Evolutionary conservation across 768 basidiomycete genomes (phyloP).

Genomic region (Lactifluus piperatus): DNA sequence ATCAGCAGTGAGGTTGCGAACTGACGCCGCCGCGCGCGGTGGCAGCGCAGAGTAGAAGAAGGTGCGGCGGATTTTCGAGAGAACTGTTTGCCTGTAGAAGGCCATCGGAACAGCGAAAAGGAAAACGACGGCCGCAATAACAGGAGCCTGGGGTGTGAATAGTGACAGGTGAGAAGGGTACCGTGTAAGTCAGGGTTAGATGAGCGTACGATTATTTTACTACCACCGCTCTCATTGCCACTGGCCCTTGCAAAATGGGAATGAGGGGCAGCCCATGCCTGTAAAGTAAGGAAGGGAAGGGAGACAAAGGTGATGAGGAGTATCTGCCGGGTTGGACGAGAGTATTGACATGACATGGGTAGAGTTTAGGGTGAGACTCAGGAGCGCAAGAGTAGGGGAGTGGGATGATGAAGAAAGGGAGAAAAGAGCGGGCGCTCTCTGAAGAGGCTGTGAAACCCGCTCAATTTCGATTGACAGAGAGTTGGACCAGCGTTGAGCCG

Average conservation of each 20-base stretch:
- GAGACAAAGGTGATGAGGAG: neutral
- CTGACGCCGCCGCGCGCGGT: neutral
- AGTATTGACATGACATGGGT: slow-evolving; percentile 14
- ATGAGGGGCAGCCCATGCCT: slow-evolving; percentile 8
- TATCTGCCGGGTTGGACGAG: neutral
- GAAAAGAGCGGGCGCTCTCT: neutral
- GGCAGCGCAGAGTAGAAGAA: neutral
- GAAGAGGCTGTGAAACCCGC: neutral
- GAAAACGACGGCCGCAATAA: slow-evolving; percentile 11
- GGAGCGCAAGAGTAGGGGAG: neutral
- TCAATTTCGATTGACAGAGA: neutral
- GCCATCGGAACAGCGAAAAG: neutral
- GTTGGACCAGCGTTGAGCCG: neutral
- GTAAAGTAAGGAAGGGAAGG: neutral
- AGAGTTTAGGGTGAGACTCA: neutral
- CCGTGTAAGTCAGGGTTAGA: neutral
- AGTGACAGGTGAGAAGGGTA: neutral
- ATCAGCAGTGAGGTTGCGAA: slow-evolving; percentile 18
- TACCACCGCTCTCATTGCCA: neutral
- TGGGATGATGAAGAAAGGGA: neutral
- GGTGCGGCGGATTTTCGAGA: neutral
- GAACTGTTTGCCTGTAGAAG: neutral
- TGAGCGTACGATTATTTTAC: slow-evolving; percentile 1
- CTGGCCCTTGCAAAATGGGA: neutral
- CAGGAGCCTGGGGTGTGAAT: slow-evolving; percentile 8